These are phyloP conservation scores for Martiniozyma abietophila DNA, from an alignment of 805 yeast genomes.

Conservation along the genomic window DNA sequence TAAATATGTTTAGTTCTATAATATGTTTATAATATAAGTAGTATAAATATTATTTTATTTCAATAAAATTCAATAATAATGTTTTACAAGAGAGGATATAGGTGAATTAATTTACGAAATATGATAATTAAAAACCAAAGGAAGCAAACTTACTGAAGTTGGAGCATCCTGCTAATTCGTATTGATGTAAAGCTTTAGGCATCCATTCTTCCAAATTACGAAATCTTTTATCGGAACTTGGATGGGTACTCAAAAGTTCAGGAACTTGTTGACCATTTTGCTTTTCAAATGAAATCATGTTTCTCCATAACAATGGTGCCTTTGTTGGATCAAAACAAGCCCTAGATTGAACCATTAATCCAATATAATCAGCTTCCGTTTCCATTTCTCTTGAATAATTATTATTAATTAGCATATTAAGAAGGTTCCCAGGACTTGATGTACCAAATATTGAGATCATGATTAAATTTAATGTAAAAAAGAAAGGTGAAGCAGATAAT, in stretches of 20 bases:
- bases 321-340: conserved; percentile 80
- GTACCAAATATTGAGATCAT: conserved; percentile 58
- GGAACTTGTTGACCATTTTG: conserved; percentile 27
- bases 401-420: conserved; percentile 53
- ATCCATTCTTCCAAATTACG: conserved; percentile 60
- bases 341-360: conserved; percentile 81
- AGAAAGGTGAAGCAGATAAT: conserved; percentile 67
- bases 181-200: conserved; percentile 41
- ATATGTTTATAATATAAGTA: too few relatives aligned
- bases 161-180: conserved; percentile 33
- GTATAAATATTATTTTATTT: too few relatives aligned
- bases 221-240: conserved; percentile 68
- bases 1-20: too few relatives aligned
- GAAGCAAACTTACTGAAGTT: too few relatives aligned
- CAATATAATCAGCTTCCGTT: conserved; percentile 92
- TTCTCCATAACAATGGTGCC: conserved; percentile 69
- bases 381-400: conserved; percentile 94
- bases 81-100: too few relatives aligned
- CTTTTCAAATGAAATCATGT: conserved; percentile 57
- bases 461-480: conserved; percentile 41
- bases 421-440: conserved; percentile 37
- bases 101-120: too few relatives aligned
- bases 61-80: too few relatives aligned
- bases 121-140: too few relatives aligned
- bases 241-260: conserved; percentile 82